Evolutionary conservation across 352 stramenopile genomes (phyloP).

Genomic region (Globisporangium paroecandrum): DNA sequence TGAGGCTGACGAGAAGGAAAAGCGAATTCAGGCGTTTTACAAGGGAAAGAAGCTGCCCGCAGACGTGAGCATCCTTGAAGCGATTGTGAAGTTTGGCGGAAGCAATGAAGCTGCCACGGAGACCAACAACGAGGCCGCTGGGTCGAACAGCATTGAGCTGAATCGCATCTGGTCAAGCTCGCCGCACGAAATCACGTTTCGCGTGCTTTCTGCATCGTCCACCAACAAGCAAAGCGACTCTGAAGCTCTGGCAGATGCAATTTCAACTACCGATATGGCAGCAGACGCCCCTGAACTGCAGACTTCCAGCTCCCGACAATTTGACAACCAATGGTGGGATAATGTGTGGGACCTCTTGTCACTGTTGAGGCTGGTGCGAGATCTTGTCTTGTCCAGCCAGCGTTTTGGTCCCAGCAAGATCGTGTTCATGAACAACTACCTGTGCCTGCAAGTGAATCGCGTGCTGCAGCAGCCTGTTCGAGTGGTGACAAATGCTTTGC

Average conservation of each 20-base stretch:
- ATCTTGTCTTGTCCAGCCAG: conserved; percentile 16
- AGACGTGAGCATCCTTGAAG: conserved; percentile 66
- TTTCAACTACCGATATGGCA: background rate
- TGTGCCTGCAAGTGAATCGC: conserved; percentile 57
- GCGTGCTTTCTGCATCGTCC: conserved; percentile 18
- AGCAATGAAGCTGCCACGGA: background rate
- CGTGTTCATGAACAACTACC: conserved; percentile 53
- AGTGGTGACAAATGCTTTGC: conserved; percentile 64
- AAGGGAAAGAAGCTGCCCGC: conserved; percentile 27
- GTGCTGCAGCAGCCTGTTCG: conserved; percentile 53
- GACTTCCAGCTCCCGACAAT: background rate
- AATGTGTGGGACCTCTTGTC: conserved; percentile 58
- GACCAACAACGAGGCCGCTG: background rate
- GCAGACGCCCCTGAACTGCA: background rate
- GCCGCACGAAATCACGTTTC: conserved; percentile 64
- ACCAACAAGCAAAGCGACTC: conserved; percentile 4
- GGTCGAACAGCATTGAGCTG: conserved; percentile 12
- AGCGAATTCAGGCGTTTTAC: conserved; percentile 44
- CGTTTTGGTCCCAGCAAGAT: conserved; percentile 1
- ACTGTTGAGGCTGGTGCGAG: conserved; percentile 41
- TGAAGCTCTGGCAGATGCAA: background rate
- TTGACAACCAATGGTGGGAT: conserved; percentile 36
- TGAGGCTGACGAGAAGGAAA: conserved; percentile 29
- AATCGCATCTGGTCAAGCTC: conserved; percentile 38
- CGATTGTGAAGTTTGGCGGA: conserved; percentile 50